phyloP scores from a whole-genome alignment of 768 basidiomycete genomes.

The Tulasnella sp. region DNA sequence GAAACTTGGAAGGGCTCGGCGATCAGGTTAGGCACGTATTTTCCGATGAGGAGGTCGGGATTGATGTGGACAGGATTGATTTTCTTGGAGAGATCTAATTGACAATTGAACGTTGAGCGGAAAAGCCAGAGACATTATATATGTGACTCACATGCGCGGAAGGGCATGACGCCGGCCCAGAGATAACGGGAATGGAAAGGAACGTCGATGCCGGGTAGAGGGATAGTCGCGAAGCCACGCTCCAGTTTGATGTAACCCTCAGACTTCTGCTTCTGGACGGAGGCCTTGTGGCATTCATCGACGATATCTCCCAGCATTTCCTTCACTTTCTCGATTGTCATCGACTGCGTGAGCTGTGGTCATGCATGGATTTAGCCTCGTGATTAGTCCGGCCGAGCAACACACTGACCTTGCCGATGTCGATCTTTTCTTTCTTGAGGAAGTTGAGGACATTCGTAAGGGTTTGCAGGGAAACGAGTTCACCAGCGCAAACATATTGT shows the following conservation, averaged over 20 bases:
- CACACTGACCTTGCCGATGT: constrained; percentile 68
- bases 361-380: neutral
- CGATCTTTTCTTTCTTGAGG: constrained; percentile 93
- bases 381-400: neutral
- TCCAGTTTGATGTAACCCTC: constrained; percentile 92
- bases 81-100: constrained; percentile 89
- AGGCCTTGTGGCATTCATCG: constrained; percentile 69
- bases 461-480: constrained; percentile 86
- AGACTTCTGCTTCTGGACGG: constrained; percentile 69
- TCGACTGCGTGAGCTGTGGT: constrained; percentile 77
- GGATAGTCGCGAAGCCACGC: constrained; percentile 94
- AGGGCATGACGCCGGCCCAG: constrained; percentile 97
- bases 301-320: constrained; percentile 94
- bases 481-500: constrained; percentile 99
- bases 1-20: constrained; percentile 81
- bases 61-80: constrained; percentile 88
- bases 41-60: constrained; percentile 89
- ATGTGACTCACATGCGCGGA: constrained; percentile 77
- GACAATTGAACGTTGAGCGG: neutral
- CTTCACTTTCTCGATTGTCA: constrained; percentile 87
- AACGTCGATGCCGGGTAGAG: constrained; percentile 94
- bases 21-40: constrained; percentile 96
- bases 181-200: constrained; percentile 99
- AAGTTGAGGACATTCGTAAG: constrained; percentile 96
- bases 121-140: neutral